phyloP scores from a whole-genome alignment of 176 grass and related monocot genomes.

The Zoysia japonica region DNA sequence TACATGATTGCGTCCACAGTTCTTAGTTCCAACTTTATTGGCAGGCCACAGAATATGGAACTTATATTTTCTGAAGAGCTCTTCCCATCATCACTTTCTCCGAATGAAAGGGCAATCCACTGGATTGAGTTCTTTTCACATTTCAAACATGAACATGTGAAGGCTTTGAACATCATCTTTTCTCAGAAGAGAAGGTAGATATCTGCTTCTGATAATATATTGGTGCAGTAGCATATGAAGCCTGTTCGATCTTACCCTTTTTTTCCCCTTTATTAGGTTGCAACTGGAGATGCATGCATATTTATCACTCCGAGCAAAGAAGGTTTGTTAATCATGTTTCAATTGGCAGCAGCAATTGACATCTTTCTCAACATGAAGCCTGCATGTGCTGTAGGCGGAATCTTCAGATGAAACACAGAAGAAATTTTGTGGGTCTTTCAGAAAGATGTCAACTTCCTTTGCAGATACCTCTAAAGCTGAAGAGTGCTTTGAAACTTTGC shows the following conservation, averaged over 20 bases:
- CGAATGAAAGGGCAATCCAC: constrained; percentile 81
- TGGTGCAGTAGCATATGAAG: not conserved
- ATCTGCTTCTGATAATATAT: constrained; percentile 12
- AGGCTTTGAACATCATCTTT: constrained; percentile 71
- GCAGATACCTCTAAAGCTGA: constrained; percentile 64
- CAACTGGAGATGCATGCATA: constrained; percentile 84
- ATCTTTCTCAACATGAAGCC: constrained; percentile 32
- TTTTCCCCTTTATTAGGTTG: constrained; percentile 60
- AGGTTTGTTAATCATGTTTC: constrained; percentile 55
- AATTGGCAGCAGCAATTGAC: constrained; percentile 12
- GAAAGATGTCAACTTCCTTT: constrained; percentile 74
- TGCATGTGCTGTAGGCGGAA: constrained; percentile 56
- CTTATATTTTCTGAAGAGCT: constrained; percentile 80
- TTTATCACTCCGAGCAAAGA: constrained; percentile 66
- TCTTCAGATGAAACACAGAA: constrained; percentile 61
- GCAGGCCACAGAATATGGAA: constrained; percentile 75
- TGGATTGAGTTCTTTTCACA: constrained; percentile 85
- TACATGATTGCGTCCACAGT: constrained; percentile 15
- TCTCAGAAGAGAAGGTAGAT: constrained; percentile 87
- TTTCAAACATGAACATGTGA: constrained; percentile 73
- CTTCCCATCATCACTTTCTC: constrained; percentile 75
- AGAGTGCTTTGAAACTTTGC: constrained; percentile 81
- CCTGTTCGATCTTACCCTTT: not conserved
- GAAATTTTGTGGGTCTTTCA: constrained; percentile 60
- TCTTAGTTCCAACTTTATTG: constrained; percentile 40